A percentile compares a stretch with the other conserved stretches of the same genome.
Conservation (phyloP, 2,329 filamentous ascomycete genomes). For the Setomelanomma holmii region DNA sequence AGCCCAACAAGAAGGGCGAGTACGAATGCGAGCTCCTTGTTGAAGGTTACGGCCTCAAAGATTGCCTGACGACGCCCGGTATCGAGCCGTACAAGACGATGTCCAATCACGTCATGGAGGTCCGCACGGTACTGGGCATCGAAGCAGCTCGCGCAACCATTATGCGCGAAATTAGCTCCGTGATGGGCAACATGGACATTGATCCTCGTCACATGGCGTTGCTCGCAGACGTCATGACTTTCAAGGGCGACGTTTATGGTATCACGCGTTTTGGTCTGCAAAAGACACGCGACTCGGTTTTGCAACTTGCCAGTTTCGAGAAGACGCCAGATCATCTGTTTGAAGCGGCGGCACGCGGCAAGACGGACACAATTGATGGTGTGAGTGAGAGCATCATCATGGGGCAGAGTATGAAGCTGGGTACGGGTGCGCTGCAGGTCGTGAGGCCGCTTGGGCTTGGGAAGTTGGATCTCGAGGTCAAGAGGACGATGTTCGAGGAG, state of each 20-base stretch:
- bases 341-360: conserved; percentile 90
- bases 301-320: conserved; percentile 95
- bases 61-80: conserved; percentile 92
- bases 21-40: conserved; percentile 69
- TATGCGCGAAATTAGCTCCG: conserved; percentile 81
- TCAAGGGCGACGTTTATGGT: conserved; percentile 94
- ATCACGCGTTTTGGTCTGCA: conserved; percentile 96
- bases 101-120: conserved; percentile 92
- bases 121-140: conserved; percentile 85
- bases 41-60: conserved; percentile 88
- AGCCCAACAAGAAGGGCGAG: conserved; percentile 69
- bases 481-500: conserved; percentile 46
- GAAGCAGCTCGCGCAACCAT: conserved; percentile 93
- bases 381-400: conserved; percentile 98
- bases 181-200: conserved; percentile 95
- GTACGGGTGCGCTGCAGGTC: conserved; percentile 91
- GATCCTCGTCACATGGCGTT: conserved; percentile 98
- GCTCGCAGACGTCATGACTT: conserved; percentile 97
- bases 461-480: conserved; percentile 28
- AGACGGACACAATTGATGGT: conserved; percentile 89
- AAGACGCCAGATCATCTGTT: conserved; percentile 98
- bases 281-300: conserved; percentile 93
- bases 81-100: conserved; percentile 77
- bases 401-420: conserved; percentile 91
- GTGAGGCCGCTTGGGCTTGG: conserved; percentile 69